A percentile compares a stretch with the other conserved stretches of the same genome.
phyloP scores from a whole-genome alignment of 1,284 basidiomycete species.

The Apiotrichum siamense region DNA sequence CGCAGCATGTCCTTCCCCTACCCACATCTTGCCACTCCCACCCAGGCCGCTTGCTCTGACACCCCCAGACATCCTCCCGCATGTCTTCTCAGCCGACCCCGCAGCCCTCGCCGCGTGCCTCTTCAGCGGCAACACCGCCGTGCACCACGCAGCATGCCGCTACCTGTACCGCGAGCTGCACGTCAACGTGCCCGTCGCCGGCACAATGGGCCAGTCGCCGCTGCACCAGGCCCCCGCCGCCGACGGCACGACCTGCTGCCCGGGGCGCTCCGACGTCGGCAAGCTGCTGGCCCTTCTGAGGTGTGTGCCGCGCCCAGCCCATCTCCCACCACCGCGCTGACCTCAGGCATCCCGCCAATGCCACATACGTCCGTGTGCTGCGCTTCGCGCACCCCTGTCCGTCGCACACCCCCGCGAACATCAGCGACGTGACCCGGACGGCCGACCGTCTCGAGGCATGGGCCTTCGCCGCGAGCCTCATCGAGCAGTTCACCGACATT shows the following conservation, averaged over 20 bases:
- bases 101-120: background rate
- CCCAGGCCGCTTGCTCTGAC: too few species aligned
- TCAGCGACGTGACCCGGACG: conserved; percentile 7
- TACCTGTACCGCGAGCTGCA: conserved; percentile 10
- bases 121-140: conserved; percentile 2
- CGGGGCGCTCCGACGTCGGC: conserved; percentile 1
- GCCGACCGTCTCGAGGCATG: conserved; percentile 12
- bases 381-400: conserved; percentile 15
- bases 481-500: conserved; percentile 5
- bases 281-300: conserved; percentile 5
- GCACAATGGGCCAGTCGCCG: conserved; percentile 1
- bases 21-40: too few species aligned
- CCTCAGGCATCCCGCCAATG: conserved; percentile 5
- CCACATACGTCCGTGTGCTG: conserved; percentile 9
- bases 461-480: conserved; percentile 7
- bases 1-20: too few species aligned
- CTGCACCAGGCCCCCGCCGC: background rate
- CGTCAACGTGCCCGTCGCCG: conserved; percentile 13
- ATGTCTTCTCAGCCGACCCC: conserved; percentile 1
- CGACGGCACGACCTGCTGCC: conserved; percentile 10
- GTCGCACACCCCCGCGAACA: conserved; percentile 1
- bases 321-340: background rate
- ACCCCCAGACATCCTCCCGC: conserved; percentile 13
- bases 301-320: too few species aligned
- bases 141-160: background rate